Base-by-base conservation (phyloP, 2,329 filamentous ascomycete species). In the Parastagonospora nodorum region DNA sequence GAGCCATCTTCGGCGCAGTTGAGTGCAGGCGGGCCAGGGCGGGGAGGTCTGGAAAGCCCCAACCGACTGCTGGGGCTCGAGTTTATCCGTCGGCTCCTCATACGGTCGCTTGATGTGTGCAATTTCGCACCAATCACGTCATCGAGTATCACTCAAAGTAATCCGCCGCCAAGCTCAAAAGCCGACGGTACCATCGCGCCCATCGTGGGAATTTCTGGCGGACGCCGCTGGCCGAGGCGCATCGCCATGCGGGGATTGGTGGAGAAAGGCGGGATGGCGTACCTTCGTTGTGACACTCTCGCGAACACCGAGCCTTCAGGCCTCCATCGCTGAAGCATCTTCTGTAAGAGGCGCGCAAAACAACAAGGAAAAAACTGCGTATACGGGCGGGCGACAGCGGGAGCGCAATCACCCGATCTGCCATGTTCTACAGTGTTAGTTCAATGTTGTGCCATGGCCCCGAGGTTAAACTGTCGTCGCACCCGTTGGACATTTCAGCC, bases 51-150 rank as follows among this genome's bases (percentile, higher is more conserved):
- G 56, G 47, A 46, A 51, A 45, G 49, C 45, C 46, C 55, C n/a
- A n/a, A 53, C 61, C 61, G 61, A 60, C 56, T 59, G 57, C 61
- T 62, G 52, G 60, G 55, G 47, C 48, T 51, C 51, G 42, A 43
- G 60, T 67, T 70, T 69, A 67, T 68, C 67, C 67, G 67, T 64
- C 58, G 56, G 57, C 54, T 50, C 42, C 45, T 57, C 53, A 50
- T 53, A 47, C 48, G 46, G 38, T 44, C 47, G 50, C 57, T 42
- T 24, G 53, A 52, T 39, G 16, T 36, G 5, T 6, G 15, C 51
- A 63, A 67, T 70, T 65, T 66, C 56, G 64, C 67, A 68, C 67
- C 67, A 70, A 70, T 69, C 50, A 57, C 10, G 1, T 28, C 41
- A 45, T 47, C 42, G 42, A 48, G 48, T 44, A 45, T 45, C 45